These are phyloP conservation scores for Prillingera fragicola DNA, from an alignment of 1,284 basidiomycete species.

Conservation along the genomic window DNA sequence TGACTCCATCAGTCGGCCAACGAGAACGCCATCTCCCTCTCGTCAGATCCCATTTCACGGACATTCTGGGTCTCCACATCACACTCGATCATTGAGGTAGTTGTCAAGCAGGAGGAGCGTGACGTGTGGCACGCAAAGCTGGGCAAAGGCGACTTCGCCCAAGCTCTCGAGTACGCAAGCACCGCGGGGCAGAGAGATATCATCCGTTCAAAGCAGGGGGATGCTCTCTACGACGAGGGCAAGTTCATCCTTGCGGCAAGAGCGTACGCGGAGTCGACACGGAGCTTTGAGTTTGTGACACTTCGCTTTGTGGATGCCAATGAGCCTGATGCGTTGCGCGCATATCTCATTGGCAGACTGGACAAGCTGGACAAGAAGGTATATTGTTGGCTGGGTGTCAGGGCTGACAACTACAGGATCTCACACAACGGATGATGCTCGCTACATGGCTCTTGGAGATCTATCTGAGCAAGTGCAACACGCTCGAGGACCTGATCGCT, in stretches of 20 bases:
- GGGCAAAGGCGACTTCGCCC: slow-evolving; percentile 67
- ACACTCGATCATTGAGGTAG: slow-evolving; percentile 81
- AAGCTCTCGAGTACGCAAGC: slow-evolving; percentile 73
- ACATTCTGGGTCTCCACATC: slow-evolving; percentile 96
- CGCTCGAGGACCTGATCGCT: slow-evolving; percentile 70
- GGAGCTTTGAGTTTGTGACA: slow-evolving; percentile 86
- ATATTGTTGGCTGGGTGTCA: slow-evolving; percentile 27
- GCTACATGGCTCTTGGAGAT: slow-evolving; percentile 99
- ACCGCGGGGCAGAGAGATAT: slow-evolving; percentile 77
- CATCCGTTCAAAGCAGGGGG: slow-evolving; percentile 78
- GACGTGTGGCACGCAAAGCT: slow-evolving; percentile 93
- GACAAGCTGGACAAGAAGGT: slow-evolving; percentile 76
- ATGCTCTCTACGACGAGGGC: slow-evolving; percentile 72
- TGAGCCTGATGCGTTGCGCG: slow-evolving; percentile 86
- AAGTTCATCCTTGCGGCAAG: slow-evolving; percentile 88
- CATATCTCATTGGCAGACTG: slow-evolving; percentile 81
- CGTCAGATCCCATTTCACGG: slow-evolving; percentile 74
- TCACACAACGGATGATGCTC: slow-evolving; percentile 93
- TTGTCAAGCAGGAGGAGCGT: slow-evolving; percentile 79
- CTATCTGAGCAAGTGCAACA: slow-evolving; percentile 92
- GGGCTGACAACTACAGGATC: slow-evolving; percentile 55
- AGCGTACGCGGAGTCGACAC: slow-evolving; percentile 80
- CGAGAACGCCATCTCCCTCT: slow-evolving; percentile 66
- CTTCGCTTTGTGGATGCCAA: slow-evolving; percentile 83
- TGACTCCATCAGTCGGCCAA: slow-evolving; percentile 57